phyloP scores from a whole-genome alignment of 768 basidiomycete genomes.

The Rhodotorula sphaerocarpa region DNA sequence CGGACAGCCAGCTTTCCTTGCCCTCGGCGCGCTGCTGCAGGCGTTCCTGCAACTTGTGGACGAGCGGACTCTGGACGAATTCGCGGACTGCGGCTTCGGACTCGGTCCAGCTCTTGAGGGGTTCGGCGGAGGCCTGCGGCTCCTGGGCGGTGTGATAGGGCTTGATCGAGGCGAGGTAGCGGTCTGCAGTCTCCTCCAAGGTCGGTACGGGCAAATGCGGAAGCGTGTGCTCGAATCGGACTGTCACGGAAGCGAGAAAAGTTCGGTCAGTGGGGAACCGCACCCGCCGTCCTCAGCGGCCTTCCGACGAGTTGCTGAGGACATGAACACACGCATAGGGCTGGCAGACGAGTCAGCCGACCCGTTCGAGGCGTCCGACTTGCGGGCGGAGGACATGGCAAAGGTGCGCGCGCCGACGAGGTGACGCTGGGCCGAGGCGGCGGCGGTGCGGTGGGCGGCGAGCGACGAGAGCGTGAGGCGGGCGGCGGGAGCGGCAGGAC shows the following conservation, averaged over 20 bases:
- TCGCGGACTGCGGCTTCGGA: conserved; percentile 49
- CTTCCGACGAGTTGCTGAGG: not conserved
- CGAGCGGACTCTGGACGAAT: conserved; percentile 64
- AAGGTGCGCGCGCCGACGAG: conserved; percentile 1
- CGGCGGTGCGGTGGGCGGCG: not conserved
- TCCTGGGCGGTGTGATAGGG: conserved; percentile 59
- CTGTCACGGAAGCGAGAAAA: not conserved
- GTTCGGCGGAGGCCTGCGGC: conserved; percentile 8
- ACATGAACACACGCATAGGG: conserved; percentile 22
- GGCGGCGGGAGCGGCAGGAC: not conserved
- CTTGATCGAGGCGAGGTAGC: conserved; percentile 77
- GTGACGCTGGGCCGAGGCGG: not conserved
- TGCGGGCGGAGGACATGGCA: conserved; percentile 8
- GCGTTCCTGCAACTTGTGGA: conserved; percentile 65
- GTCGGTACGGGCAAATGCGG: conserved; percentile 69
- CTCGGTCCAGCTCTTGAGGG: conserved; percentile 21
- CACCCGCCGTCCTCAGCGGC: no score
- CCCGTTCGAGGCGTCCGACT: not conserved
- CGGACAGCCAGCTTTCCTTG: conserved; percentile 72
- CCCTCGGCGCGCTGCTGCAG: conserved; percentile 62
- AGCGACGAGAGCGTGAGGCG: not conserved
- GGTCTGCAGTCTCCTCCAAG: conserved; percentile 68
- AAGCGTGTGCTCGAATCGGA: conserved; percentile 36
- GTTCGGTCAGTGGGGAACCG: not conserved
- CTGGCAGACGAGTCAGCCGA: conserved; percentile 7